Percentiles rank a stretch among this genome's conserved stretches.
Evolutionary conservation across 2,329 filamentous ascomycete species (phyloP).

Genomic region (Pyricularia grisea): DNA sequence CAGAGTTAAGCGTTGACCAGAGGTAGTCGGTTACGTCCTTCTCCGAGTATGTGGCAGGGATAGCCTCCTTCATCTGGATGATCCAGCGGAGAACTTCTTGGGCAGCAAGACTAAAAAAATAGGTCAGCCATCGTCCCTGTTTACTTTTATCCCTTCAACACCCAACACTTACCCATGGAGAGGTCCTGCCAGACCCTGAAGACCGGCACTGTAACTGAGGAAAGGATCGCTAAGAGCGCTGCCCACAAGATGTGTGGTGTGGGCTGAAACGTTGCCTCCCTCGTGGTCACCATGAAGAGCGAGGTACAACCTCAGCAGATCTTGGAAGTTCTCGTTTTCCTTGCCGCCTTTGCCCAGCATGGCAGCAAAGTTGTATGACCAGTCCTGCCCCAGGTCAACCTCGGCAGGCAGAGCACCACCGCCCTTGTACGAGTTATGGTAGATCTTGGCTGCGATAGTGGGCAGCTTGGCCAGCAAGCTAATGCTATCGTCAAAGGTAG

Average conservation of each 20-base stretch:
- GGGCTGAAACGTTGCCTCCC: conserved; percentile 93
- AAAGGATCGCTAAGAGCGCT: conserved; percentile 91
- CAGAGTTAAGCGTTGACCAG: conserved; percentile 87
- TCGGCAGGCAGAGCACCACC: conserved; percentile 63
- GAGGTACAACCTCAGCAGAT: conserved; percentile 86
- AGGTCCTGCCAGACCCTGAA: conserved; percentile 92
- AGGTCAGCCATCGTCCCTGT: not conserved
- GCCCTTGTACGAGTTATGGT: conserved; percentile 81
- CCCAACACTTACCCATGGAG: conserved; percentile 55
- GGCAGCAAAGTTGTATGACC: conserved; percentile 97
- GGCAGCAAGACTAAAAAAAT: conserved; percentile 60
- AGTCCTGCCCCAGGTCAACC: conserved; percentile 80
- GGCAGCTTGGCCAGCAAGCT: conserved; percentile 91
- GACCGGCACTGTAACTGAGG: conserved; percentile 89
- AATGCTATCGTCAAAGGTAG: conserved; percentile 92
- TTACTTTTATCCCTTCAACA: not conserved
- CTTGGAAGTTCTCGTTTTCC: conserved; percentile 89
- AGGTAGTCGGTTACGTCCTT: conserved; percentile 82
- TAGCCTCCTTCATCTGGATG: conserved; percentile 84
- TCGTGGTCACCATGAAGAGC: conserved; percentile 97
- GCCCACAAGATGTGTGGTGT: conserved; percentile 89
- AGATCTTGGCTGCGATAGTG: conserved; percentile 94
- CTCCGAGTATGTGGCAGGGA: conserved; percentile 69
- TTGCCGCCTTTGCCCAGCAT: conserved; percentile 87
- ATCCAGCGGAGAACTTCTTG: conserved; percentile 98